Evolutionary conservation across 2,329 filamentous ascomycete species (phyloP).

Genomic region (Diaporthe humulicola): DNA sequence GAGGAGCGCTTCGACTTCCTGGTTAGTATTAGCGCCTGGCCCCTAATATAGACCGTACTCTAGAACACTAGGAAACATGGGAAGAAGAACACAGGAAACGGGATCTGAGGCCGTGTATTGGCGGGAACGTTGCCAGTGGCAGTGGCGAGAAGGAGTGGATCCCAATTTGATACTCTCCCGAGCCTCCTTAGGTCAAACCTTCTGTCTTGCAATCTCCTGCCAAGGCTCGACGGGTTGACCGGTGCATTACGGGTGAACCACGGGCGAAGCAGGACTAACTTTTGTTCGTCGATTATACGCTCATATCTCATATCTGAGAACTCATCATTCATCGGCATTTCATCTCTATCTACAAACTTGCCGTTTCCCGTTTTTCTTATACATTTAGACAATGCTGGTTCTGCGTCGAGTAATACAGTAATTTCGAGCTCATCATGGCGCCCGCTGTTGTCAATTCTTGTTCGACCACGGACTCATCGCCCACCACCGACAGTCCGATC

Average conservation of each 20-base stretch:
- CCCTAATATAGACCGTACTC: constrained; percentile 22
- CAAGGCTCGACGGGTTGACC: constrained; percentile 1
- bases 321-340: not conserved
- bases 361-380: not conserved
- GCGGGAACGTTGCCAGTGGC: constrained; percentile 3
- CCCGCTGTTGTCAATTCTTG: constrained; percentile 5
- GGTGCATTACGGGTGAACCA: not conserved
- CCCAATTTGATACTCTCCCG: constrained; percentile 28
- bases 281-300: not conserved
- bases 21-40: not conserved
- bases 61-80: constrained; percentile 24
- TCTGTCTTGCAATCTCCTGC: constrained; percentile 28
- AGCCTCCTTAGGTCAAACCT: constrained; percentile 28
- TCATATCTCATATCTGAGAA: constrained; percentile 10
- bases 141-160: constrained; percentile 29
- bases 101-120: constrained; percentile 18
- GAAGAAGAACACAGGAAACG: not conserved
- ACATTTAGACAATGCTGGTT: constrained; percentile 26
- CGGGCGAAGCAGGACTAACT: not conserved
- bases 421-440: constrained; percentile 14
- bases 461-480: constrained; percentile 25
- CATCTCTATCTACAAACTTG: not conserved
- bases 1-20: constrained; percentile 18
- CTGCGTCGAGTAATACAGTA: constrained; percentile 9
- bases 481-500: constrained; percentile 27